phyloP scores from a whole-genome alignment of 2,329 filamentous ascomycete species.

The Ampelomyces quisqualis region DNA sequence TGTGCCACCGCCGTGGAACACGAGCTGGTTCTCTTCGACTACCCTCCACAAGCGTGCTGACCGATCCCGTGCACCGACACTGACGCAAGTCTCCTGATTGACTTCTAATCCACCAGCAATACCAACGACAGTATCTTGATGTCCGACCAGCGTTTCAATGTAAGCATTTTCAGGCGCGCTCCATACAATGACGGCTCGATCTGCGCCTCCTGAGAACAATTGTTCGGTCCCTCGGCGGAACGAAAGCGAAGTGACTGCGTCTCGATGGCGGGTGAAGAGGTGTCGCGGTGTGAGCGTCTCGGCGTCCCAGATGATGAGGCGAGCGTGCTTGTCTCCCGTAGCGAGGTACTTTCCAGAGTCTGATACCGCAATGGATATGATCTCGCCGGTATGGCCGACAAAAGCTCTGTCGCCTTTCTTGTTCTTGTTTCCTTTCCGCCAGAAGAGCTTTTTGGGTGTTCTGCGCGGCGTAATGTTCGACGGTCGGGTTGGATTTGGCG shows the following conservation, averaged over 20 bases:
- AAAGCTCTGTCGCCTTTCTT: conserved; percentile 63
- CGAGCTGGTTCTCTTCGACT: conserved; percentile 88
- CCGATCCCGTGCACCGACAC: conserved; percentile 85
- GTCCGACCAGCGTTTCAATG: conserved; percentile 92
- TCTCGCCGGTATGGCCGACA: conserved; percentile 72
- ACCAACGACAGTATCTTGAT: conserved; percentile 86
- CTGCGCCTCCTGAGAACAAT: conserved; percentile 85
- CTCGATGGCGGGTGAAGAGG: conserved; percentile 88
- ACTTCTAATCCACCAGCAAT: conserved; percentile 62
- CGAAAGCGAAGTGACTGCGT: conserved; percentile 77
- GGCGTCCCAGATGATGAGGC: conserved; percentile 86
- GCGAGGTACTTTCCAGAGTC: conserved; percentile 88
- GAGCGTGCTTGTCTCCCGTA: conserved; percentile 82
- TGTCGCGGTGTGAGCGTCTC: conserved; percentile 74
- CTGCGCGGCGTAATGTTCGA: conserved; percentile 56
- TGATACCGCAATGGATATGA: conserved; percentile 82
- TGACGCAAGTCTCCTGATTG: conserved; percentile 83
- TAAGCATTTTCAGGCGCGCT: conserved; percentile 89
- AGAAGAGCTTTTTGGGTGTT: conserved; percentile 64
- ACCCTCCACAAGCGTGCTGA: conserved; percentile 96
- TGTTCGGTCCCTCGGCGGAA: conserved; percentile 88
- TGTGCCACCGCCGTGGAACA: conserved; percentile 82
- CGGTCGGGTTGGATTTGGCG: conserved; percentile 20
- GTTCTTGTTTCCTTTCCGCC: conserved; percentile 61
- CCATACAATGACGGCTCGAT: conserved; percentile 95